These are phyloP conservation scores for Candolleomyces aberdarensis DNA, from an alignment of 768 basidiomycete genomes.

Conservation along the genomic window DNA sequence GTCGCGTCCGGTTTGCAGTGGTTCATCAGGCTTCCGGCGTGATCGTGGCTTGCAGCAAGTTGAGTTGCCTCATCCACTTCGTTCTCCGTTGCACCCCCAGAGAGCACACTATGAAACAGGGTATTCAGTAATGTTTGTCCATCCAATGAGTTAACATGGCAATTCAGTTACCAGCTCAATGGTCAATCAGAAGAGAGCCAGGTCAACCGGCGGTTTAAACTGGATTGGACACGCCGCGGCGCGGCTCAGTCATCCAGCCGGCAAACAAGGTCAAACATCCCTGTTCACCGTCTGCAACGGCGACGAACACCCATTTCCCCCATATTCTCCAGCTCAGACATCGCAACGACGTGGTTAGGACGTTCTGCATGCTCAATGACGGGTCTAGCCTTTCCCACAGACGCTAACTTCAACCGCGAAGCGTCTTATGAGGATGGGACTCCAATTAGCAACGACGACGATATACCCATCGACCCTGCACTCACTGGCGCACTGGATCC, in stretches of 20 bases:
- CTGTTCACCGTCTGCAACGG: constrained; percentile 37
- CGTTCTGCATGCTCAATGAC: constrained; percentile 45
- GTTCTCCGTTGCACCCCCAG: too few relatives aligned
- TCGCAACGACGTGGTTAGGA: constrained; percentile 6
- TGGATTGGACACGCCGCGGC: not conserved
- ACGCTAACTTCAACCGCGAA: constrained; percentile 49
- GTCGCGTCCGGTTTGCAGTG: too few relatives aligned
- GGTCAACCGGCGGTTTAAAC: not conserved
- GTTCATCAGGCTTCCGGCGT: too few relatives aligned
- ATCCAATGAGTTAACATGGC: too few relatives aligned
- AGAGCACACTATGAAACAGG: too few relatives aligned
- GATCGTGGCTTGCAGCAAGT: too few relatives aligned
- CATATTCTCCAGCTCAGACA: constrained; percentile 9
- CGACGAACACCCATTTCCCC: constrained; percentile 31
- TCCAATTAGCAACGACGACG: constrained; percentile 53
- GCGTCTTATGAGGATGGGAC: constrained; percentile 58
- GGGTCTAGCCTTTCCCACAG: constrained; percentile 55
- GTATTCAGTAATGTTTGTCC: too few relatives aligned
- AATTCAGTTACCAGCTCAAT: too few relatives aligned
- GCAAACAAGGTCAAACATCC: constrained; percentile 39
- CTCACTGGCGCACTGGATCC: constrained; percentile 58
- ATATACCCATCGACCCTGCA: constrained; percentile 82
- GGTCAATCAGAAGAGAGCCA: not conserved
- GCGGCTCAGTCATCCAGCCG: constrained; percentile 3
- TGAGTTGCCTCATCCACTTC: too few relatives aligned